These are phyloP conservation scores for Aspergillus sp. DNA, from an alignment of 2,329 filamentous ascomycete genomes.

Conservation along the genomic window DNA sequence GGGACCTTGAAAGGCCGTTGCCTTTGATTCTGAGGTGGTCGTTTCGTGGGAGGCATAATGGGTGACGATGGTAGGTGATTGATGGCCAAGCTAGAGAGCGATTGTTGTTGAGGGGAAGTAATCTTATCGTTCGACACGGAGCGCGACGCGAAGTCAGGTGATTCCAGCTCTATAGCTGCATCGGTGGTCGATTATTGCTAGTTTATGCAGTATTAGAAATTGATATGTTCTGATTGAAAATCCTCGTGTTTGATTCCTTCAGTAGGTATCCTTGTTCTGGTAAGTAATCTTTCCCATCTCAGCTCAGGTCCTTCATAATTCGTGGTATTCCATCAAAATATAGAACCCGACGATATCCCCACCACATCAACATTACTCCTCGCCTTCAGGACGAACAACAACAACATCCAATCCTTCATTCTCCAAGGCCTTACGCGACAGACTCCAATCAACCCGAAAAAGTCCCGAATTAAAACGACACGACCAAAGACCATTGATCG, in stretches of 20 bases:
- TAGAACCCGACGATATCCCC: not conserved
- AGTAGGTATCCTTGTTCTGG: not conserved
- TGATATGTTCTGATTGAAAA: not conserved
- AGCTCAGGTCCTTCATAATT: no score
- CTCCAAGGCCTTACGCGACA: slow-evolving; percentile 47
- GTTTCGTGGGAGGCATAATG: slow-evolving; percentile 29
- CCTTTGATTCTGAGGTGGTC: slow-evolving; percentile 34
- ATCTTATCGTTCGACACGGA: slow-evolving; percentile 2
- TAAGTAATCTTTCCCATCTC: not conserved
- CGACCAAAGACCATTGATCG: slow-evolving; percentile 43
- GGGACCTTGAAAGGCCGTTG: slow-evolving; percentile 47
- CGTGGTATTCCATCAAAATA: not conserved
- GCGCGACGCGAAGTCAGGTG: slow-evolving; percentile 22
- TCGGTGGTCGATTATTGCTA: not conserved
- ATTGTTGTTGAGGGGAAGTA: not conserved
- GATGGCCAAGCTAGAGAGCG: not conserved
- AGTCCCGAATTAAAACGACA: slow-evolving; percentile 59
- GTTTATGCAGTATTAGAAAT: not conserved
- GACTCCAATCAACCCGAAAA: slow-evolving; percentile 57
- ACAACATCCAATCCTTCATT: slow-evolving; percentile 35
- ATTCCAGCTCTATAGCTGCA: not conserved
- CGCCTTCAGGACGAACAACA: slow-evolving; percentile 30
- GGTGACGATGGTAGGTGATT: not conserved
- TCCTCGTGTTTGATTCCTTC: not conserved
- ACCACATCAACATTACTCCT: slow-evolving; percentile 4